Evolutionary conservation across 768 basidiomycete species (phyloP).

Genomic region (Melanogaster broomeanus): DNA sequence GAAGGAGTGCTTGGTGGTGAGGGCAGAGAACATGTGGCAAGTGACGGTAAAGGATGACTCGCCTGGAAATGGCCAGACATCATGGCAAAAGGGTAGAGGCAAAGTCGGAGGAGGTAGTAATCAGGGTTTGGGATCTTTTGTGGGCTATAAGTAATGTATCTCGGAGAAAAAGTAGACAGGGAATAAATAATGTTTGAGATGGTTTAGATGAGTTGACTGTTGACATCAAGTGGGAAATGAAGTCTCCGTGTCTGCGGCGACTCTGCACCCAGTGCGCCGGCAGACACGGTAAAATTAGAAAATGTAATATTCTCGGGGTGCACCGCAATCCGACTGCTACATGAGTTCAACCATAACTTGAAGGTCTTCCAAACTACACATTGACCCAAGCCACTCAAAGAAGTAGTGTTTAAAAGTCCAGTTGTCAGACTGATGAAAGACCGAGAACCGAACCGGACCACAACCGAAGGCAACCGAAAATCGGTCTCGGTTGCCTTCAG

Average conservation of each 20-base stretch:
- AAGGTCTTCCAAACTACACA: too few relatives aligned
- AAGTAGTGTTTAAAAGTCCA: too few relatives aligned
- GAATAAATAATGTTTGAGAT: constrained; percentile 23
- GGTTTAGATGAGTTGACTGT: constrained; percentile 2
- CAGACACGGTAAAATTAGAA: constrained; percentile 27
- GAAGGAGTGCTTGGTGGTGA: neutral
- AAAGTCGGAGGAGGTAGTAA: neutral
- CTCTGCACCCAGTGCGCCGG: too few relatives aligned
- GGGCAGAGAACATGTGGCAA: constrained; percentile 1
- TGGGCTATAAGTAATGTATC: constrained; percentile 20
- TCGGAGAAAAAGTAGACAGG: constrained; percentile 10
- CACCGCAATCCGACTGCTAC: too few relatives aligned
- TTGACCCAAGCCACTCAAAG: too few relatives aligned
- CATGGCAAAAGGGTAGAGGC: constrained; percentile 32
- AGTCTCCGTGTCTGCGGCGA: constrained; percentile 26
- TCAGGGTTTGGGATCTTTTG: neutral
- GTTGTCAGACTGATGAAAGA: too few relatives aligned
- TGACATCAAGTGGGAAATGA: constrained; percentile 21
- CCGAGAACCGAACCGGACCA: too few relatives aligned
- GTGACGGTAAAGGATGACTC: constrained; percentile 15
- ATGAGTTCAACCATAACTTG: too few relatives aligned
- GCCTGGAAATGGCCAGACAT: constrained; percentile 48
- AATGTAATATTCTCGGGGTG: too few relatives aligned
- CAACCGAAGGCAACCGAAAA: too few relatives aligned
- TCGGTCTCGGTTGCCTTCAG: too few relatives aligned